Evolutionary conservation across 805 yeast genomes (phyloP).

Genomic region (Blastobotrys muscicola): DNA sequence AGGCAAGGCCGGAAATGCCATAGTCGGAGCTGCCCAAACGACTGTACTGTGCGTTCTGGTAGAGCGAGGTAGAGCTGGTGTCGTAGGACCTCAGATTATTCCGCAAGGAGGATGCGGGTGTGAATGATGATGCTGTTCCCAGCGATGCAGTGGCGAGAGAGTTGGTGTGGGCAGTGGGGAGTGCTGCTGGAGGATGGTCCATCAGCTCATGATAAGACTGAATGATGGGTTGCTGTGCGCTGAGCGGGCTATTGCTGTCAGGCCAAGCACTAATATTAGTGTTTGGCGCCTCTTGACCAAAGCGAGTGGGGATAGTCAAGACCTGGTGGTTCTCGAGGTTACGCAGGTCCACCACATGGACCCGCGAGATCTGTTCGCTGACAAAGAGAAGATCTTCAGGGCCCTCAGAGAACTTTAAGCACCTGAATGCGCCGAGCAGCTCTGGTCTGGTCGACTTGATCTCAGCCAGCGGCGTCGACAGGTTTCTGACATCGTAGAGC

Average conservation of each 20-base stretch:
- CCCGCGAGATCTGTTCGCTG: constrained; percentile 78
- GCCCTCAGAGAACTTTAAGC: constrained; percentile 51
- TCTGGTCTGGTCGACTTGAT: constrained; percentile 35
- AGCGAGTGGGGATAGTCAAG: constrained; percentile 29
- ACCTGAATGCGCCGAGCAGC: constrained; percentile 57
- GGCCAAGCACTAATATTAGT: no score
- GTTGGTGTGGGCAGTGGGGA: neutral
- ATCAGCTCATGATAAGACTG: constrained; percentile 7
- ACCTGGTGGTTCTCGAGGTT: constrained; percentile 69
- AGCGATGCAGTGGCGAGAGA: neutral
- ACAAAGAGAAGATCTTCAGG: constrained; percentile 68
- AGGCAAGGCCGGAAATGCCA: constrained; percentile 54
- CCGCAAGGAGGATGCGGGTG: constrained; percentile 1
- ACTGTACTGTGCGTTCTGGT: no score
- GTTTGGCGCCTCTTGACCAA: constrained; percentile 1
- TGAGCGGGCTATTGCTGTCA: no score
- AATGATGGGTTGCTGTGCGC: constrained; percentile 4
- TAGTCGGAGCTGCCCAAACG: constrained; percentile 23
- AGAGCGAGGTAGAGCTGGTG: no score
- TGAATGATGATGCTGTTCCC: neutral
- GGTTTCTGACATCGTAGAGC: constrained; percentile 66
- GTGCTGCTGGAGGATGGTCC: constrained; percentile 3
- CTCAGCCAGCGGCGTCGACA: constrained; percentile 27
- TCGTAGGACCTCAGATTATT: no score
- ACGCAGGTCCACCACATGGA: constrained; percentile 76